phyloP scores from a whole-genome alignment of 495 filamentous ascomycete genomes.

The Polyplosphaeria fusca region DNA sequence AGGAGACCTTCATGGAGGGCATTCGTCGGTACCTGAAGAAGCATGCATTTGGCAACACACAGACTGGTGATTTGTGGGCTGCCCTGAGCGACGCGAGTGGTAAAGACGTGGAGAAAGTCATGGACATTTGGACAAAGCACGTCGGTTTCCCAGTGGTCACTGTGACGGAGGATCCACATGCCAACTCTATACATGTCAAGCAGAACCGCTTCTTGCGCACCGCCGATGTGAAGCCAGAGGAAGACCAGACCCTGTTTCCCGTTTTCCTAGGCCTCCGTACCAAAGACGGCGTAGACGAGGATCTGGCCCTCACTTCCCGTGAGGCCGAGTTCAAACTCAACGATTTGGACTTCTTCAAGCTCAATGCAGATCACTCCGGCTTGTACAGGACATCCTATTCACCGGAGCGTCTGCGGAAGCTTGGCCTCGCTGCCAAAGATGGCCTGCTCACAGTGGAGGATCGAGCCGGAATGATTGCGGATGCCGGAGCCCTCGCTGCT shows the following conservation, averaged over 20 bases:
- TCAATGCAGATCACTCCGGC: conserved; percentile 73
- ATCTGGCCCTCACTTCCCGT: conserved; percentile 64
- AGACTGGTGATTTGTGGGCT: conserved; percentile 88
- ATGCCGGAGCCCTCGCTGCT: conserved; percentile 84
- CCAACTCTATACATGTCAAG: conserved; percentile 62
- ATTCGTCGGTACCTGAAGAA: conserved; percentile 89
- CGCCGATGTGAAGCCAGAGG: conserved; percentile 74
- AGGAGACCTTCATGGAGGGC: conserved; percentile 90
- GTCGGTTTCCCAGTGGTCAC: conserved; percentile 71
- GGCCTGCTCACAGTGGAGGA: conserved; percentile 90
- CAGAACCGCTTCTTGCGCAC: conserved; percentile 76
- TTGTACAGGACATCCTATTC: conserved; percentile 72
- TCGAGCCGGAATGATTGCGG: conserved; percentile 91
- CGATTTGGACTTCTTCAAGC: conserved; percentile 68
- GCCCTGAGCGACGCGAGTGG: conserved; percentile 86
- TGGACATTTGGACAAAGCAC: conserved; percentile 78
- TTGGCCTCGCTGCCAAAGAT: conserved; percentile 78
- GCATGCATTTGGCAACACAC: conserved; percentile 82
- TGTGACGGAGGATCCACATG: conserved; percentile 59
- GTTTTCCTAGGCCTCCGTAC: conserved; percentile 69
- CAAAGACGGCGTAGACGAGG: conserved; percentile 60
- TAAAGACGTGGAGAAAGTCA: conserved; percentile 76
- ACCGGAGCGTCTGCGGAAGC: conserved; percentile 63
- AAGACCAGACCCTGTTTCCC: conserved; percentile 74
- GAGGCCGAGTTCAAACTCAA: conserved; percentile 68